Evolutionary conservation across 116 monocot species (phyloP).

Genomic region (Iris pallida): DNA sequence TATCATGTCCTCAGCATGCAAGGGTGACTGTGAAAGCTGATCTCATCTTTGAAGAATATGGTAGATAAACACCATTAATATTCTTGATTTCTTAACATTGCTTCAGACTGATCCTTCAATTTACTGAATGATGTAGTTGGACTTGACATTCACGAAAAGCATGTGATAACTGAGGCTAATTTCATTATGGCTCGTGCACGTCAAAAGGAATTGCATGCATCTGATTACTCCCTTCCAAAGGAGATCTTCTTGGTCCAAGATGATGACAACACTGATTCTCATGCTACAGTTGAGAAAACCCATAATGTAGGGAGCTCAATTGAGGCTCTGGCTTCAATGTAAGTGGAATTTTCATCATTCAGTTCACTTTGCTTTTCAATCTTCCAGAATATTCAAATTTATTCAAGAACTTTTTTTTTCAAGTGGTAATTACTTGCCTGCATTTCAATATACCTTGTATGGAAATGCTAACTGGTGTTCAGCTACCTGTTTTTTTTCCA

Average conservation of each 20-base stretch:
- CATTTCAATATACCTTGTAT: not conserved
- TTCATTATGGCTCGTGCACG: constrained; percentile 10
- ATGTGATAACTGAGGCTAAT: constrained; percentile 35
- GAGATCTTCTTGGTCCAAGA: constrained; percentile 56
- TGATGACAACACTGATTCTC: constrained; percentile 19
- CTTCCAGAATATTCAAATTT: not conserved
- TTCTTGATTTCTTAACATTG: not conserved
- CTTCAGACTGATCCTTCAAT: constrained; percentile 3
- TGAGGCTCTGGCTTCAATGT: constrained; percentile 35
- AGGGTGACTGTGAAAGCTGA: constrained; percentile 75
- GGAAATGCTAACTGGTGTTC: not conserved
- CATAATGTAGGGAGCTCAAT: constrained; percentile 12
- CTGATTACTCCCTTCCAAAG: constrained; percentile 35
- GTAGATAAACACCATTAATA: constrained; percentile 23
- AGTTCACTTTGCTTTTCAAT: not conserved
- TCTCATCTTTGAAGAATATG: constrained; percentile 90
- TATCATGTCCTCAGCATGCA: constrained; percentile 63
- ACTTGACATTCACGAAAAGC: constrained; percentile 72
- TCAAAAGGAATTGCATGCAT: constrained; percentile 5
- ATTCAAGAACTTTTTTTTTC: not conserved
- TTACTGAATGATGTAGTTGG: constrained; percentile 62
- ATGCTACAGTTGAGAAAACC: constrained; percentile 17
- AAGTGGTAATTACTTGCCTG: not conserved
- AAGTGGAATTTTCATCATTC: constrained; percentile 21
- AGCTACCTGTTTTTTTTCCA: not conserved